A percentile compares a stretch with the other conserved stretches of the same genome.
Conservation (phyloP, 306 rosid genomes). For the Betula pendula region DNA sequence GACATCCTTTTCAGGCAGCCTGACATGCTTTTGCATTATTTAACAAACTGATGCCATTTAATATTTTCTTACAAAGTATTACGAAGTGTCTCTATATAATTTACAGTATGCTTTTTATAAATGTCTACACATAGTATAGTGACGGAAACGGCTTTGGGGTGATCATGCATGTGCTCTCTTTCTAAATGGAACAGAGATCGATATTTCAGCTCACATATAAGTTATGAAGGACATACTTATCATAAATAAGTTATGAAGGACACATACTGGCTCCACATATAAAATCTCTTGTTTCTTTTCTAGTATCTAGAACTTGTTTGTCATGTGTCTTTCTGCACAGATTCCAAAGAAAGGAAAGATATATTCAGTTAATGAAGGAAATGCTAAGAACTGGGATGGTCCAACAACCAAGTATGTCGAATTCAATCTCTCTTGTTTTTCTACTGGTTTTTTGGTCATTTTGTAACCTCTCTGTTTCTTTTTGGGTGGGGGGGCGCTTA, state of each 20-base stretch:
- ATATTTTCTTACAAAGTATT: not conserved
- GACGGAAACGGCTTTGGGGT: not conserved
- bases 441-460: constrained; percentile 8
- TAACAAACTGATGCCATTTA: not conserved
- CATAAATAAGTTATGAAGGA: no score
- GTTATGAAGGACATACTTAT: no score
- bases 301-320: constrained; percentile 11
- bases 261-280: not conserved
- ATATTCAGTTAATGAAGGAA: constrained; percentile 98
- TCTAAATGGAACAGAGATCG: not conserved
- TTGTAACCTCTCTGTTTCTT: constrained; percentile 19
- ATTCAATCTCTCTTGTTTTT: constrained; percentile 14
- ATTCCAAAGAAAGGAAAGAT: constrained; percentile 89
- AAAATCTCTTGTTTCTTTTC: constrained; percentile 3
- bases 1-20: not conserved
- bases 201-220: not conserved
- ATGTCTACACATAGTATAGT: not conserved
- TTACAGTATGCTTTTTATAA: not conserved
- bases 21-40: not conserved
- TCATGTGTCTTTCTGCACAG: constrained; percentile 38
- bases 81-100: not conserved
- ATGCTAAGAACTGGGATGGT: constrained; percentile 94
- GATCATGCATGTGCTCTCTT: not conserved
- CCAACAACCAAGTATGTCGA: constrained; percentile 72
- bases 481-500: constrained; percentile 25